Base-by-base conservation (phyloP, 257 asterid species). In the Solanum chiquidenum region DNA sequence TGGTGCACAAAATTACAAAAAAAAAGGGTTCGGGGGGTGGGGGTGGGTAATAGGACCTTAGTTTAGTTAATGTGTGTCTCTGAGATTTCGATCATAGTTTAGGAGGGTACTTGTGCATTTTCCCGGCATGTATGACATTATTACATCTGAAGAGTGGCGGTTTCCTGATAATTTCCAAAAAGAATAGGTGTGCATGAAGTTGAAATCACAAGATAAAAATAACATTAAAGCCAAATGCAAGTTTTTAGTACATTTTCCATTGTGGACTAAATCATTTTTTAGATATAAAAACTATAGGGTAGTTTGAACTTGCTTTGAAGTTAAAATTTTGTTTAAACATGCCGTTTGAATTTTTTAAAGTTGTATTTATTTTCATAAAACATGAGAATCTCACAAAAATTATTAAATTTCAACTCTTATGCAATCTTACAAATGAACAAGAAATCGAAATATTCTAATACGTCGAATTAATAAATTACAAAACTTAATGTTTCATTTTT, bases 271-370 rank as follows among this genome's bases (percentile, higher is more conserved):
- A 20, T 20, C 12, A 20, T 6, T 20, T 58, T 58, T 9, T 62
- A 2, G 3, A 62, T 62, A n/a, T 23, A 62, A 62, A 4, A 62
- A 23, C 3, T 62, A 62, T 0, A 58, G 71, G 7, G 7, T 10
- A 1, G 4, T 9, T 10, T n/a, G 71, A 4, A n/a, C 31, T 62
- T n/a, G 7, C 3, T 62, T 62, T 62, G 7, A 10, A 4, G 14
- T n/a, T 62, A 0, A 62, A 0, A 3, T 60, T 21, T 60, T 21
- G 13, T 60, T 60, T 8, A 1, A 11, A 60, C 0, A 3, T 0
- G 68, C 2, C 10, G 8, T 58, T 21, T 0, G 5, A 7, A 3
- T 60, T 60, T 60, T 60, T 20, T 2, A 0, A 58, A 58, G 11
- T 58, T 21, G 5, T 21, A 58, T 3, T 21, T 58, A 58, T 58